Evolutionary conservation across 768 basidiomycete genomes (phyloP).

Genomic region (Gyrodon lividus): DNA sequence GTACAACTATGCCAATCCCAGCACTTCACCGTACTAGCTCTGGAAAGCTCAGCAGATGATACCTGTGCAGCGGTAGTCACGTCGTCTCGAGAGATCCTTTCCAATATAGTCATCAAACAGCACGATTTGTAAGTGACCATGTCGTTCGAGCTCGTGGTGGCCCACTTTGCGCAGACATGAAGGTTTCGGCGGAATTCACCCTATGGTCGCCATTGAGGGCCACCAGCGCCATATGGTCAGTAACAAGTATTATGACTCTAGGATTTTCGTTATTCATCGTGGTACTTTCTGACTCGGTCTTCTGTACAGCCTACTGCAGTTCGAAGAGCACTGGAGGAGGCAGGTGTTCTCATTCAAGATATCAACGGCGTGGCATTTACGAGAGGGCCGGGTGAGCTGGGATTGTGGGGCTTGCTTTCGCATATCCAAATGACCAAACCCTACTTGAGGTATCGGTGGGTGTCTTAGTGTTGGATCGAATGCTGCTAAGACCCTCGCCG

Average conservation of each 20-base stretch:
- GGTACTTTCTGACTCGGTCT: background rate
- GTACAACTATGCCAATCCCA: constrained; percentile 1
- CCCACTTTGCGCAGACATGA: constrained; percentile 19
- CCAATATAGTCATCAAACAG: constrained; percentile 88
- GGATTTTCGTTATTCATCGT: background rate
- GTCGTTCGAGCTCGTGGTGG: background rate
- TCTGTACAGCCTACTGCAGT: constrained; percentile 68
- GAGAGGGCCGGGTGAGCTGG: constrained; percentile 67
- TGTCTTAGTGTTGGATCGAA: constrained; percentile 79
- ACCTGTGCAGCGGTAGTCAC: constrained; percentile 87
- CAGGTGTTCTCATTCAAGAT: constrained; percentile 54
- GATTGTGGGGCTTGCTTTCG: constrained; percentile 3
- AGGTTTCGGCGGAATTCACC: constrained; percentile 68
- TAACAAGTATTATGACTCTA: constrained; percentile 1
- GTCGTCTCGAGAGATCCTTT: constrained; percentile 64
- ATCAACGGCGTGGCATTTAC: constrained; percentile 92
- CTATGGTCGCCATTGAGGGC: constrained; percentile 68
- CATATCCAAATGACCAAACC: background rate
- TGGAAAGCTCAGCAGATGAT: constrained; percentile 93
- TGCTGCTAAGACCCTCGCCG: constrained; percentile 84
- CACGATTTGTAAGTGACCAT: constrained; percentile 50
- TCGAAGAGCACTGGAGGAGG: constrained; percentile 61
- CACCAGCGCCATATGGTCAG: constrained; percentile 79
- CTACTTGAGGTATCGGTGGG: constrained; percentile 62
- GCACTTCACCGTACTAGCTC: constrained; percentile 62